Conservation (phyloP, 331 rosid species). For the Pyrus hybrid region DNA sequence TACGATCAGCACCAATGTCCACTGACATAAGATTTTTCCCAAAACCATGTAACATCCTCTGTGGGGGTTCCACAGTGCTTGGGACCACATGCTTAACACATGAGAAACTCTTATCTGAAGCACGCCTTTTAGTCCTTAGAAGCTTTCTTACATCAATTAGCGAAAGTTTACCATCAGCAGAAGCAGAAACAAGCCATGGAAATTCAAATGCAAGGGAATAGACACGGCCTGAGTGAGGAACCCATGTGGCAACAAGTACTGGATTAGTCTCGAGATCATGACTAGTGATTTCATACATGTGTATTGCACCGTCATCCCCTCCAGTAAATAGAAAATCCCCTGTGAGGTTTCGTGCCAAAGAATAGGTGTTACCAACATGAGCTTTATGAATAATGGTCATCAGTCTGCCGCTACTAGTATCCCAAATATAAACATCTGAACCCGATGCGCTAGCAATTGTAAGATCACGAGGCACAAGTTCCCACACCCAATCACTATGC, state of each 20-base stretch:
- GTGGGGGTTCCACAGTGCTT: conserved; percentile 65
- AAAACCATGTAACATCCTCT: conserved; percentile 83
- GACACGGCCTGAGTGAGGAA: conserved; percentile 81
- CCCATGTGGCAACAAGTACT: conserved; percentile 55
- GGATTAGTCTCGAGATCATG: conserved; percentile 19
- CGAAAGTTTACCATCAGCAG: conserved; percentile 70
- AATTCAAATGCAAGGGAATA: conserved; percentile 84
- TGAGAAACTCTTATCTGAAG: conserved; percentile 29
- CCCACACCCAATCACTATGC: conserved; percentile 95
- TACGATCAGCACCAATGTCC: conserved; percentile 74
- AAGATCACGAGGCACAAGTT: conserved; percentile 65
- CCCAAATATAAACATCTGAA: conserved; percentile 85
- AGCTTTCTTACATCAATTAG: conserved; percentile 77
- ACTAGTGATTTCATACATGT: conserved; percentile 60
- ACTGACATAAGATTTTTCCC: conserved; percentile 69
- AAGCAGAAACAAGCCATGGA: conserved; percentile 94
- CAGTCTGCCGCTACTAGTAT: conserved; percentile 43
- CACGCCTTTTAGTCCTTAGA: conserved; percentile 33
- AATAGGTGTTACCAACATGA: conserved; percentile 64
- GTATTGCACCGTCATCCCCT: conserved; percentile 86
- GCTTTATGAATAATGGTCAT: conserved; percentile 43
- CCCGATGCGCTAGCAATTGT: conserved; percentile 70
- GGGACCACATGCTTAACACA: conserved; percentile 22
- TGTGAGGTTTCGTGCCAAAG: conserved; percentile 65
- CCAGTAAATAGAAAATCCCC: conserved; percentile 84